A percentile compares a stretch with the other conserved stretches of the same genome.
phyloP scores from a whole-genome alignment of 208 protist species.

The Leishmania amazonensis region DNA sequence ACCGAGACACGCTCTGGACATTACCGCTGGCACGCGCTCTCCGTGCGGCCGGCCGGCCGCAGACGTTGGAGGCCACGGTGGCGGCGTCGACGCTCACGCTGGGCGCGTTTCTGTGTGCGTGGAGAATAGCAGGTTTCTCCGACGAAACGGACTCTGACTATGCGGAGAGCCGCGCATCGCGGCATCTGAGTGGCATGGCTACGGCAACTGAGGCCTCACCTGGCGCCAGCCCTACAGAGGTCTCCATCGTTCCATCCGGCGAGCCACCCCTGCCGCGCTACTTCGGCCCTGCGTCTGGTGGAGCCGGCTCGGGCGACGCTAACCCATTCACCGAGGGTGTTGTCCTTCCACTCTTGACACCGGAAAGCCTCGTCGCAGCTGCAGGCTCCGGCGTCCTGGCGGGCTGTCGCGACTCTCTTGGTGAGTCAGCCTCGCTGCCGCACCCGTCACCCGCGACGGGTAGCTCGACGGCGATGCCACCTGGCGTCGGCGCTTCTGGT shows the following conservation, averaged over 20 bases:
- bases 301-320: background rate
- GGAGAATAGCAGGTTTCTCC: conserved; percentile 31
- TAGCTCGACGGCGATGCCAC: background rate
- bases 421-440: background rate
- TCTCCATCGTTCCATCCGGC: background rate
- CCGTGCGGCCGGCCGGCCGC: conserved; percentile 19
- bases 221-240: background rate
- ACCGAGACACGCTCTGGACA: conserved; percentile 28
- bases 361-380: conserved; percentile 11
- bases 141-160: background rate
- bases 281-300: background rate
- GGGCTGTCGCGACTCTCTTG: background rate
- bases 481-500: background rate
- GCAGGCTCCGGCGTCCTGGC: background rate
- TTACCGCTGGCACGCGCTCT: conserved; percentile 27
- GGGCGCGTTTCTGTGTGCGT: conserved; percentile 69
- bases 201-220: background rate
- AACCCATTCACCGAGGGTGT: conserved; percentile 1
- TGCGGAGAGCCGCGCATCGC: background rate
- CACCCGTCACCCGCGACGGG: background rate
- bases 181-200: background rate
- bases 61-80: conserved; percentile 33
- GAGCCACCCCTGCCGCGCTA: background rate
- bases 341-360: conserved; percentile 21
- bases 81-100: conserved; percentile 59